These are phyloP conservation scores for Chaetomiaceae sp. DNA, from an alignment of 2,329 filamentous ascomycete genomes.

Conservation along the genomic window DNA sequence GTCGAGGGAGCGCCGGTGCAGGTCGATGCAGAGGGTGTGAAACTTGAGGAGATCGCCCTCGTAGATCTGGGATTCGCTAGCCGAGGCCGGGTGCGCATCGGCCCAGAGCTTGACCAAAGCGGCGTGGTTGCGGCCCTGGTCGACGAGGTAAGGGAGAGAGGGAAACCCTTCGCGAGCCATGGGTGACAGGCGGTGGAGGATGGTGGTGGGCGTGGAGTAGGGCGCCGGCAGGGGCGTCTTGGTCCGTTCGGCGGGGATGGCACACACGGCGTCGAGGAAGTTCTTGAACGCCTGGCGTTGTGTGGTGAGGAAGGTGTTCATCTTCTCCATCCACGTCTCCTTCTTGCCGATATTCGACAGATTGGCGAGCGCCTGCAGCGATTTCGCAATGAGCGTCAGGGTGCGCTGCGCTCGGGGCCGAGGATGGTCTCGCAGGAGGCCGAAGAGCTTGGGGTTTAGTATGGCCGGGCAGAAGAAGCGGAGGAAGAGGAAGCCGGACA, in stretches of 20 bases:
- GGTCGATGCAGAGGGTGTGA: conserved; percentile 42
- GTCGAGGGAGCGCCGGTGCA: conserved; percentile 46
- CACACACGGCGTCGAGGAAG: conserved; percentile 81
- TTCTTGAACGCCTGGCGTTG: conserved; percentile 77
- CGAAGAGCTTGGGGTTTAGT: conserved; percentile 89
- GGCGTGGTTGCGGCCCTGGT: conserved; percentile 79
- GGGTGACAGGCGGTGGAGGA: conserved; percentile 72
- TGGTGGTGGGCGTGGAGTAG: conserved; percentile 89
- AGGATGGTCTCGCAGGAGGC: conserved; percentile 75
- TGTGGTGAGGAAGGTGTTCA: conserved; percentile 78
- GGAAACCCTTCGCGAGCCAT: conserved; percentile 87
- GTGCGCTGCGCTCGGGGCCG: conserved; percentile 77
- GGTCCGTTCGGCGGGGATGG: conserved; percentile 67
- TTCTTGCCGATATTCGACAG: conserved; percentile 88
- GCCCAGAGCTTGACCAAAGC: conserved; percentile 77
- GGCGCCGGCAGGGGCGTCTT: conserved; percentile 65
- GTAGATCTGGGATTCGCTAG: conserved; percentile 32
- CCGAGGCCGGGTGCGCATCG: conserved; percentile 41
- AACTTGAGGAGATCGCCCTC: conserved; percentile 50
- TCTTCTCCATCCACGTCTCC: conserved; percentile 98
- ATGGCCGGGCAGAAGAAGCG: conserved; percentile 97
- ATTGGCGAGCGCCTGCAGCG: conserved; percentile 83
- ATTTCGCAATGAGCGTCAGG: conserved; percentile 86
- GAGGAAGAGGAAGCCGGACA: conserved; percentile 89
- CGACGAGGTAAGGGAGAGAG: conserved; percentile 85